Evolutionary conservation across 1,139 yeast genomes (phyloP).

Genomic region (Ogataea hybrid): DNA sequence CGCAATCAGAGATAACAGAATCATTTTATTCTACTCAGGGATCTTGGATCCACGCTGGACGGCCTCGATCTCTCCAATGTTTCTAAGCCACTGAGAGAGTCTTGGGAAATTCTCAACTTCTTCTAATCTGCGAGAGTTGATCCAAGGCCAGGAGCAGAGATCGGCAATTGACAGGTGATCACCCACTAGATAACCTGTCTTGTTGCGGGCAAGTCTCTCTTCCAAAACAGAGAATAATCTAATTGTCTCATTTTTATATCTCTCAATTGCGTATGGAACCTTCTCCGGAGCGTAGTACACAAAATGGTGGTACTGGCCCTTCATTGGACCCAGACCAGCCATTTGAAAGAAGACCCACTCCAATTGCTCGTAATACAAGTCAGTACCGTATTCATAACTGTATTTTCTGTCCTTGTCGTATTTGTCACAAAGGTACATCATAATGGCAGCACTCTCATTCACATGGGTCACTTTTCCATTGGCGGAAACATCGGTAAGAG

Average conservation of each 20-base stretch:
- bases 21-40: constrained; percentile 6
- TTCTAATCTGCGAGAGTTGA: constrained; percentile 14
- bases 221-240: constrained; percentile 55
- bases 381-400: constrained; percentile 44
- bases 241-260: constrained; percentile 50
- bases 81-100: constrained; percentile 42
- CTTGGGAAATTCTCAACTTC: constrained; percentile 39
- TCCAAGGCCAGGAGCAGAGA: constrained; percentile 45
- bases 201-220: constrained; percentile 42
- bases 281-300: constrained; percentile 42
- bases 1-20: background rate
- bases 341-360: constrained; percentile 56
- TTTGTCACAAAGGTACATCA: constrained; percentile 53
- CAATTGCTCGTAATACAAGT: constrained; percentile 47
- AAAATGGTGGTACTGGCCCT: constrained; percentile 57
- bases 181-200: constrained; percentile 54
- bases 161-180: constrained; percentile 56
- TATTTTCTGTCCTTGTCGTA: constrained; percentile 53
- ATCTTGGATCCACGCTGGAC: constrained; percentile 39
- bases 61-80: constrained; percentile 37
- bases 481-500: constrained; percentile 45
- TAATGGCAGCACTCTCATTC: constrained; percentile 59
- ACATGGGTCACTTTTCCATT: constrained; percentile 39
- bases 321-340: constrained; percentile 62
- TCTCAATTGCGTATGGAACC: constrained; percentile 49